A percentile compares a stretch with the other conserved stretches of the same genome.
Conservation (phyloP, 2,329 filamentous ascomycete species). For the Fusarium clavum region DNA sequence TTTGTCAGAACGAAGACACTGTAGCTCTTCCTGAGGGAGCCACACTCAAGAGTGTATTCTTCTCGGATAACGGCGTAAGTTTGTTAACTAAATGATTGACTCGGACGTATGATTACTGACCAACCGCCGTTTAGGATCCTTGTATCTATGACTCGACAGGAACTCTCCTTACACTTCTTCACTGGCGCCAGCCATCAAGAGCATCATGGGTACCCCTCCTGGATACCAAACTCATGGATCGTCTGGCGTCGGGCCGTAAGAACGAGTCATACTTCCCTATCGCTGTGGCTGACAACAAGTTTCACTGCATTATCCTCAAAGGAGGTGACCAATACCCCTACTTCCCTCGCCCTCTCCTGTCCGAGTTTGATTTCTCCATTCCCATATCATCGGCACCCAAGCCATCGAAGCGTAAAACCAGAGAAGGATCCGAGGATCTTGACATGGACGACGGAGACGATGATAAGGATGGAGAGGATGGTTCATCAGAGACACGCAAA, state of each 20-base stretch:
- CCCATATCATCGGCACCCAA: conserved; percentile 72
- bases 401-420: conserved; percentile 50
- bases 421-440: conserved; percentile 48
- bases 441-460: conserved; percentile 52
- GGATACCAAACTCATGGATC: conserved; percentile 85
- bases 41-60: conserved; percentile 85
- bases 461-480: conserved; percentile 49
- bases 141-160: conserved; percentile 96
- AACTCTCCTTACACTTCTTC: conserved; percentile 85
- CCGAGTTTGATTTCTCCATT: conserved; percentile 92
- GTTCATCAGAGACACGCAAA: conserved; percentile 63
- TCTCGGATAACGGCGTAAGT: conserved; percentile 87
- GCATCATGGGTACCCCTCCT: conserved; percentile 93
- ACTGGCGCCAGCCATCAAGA: conserved; percentile 88
- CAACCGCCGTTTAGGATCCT: conserved; percentile 72
- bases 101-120: conserved; percentile 1
- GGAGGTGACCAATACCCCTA: conserved; percentile 93
- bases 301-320: conserved; percentile 99
- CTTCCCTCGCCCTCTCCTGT: conserved; percentile 88
- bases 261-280: conserved; percentile 95
- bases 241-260: conserved; percentile 86
- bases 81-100: not conserved
- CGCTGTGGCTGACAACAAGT: conserved; percentile 88
- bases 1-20: conserved; percentile 94
- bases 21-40: conserved; percentile 83